Evolutionary conservation across 106 monocot genomes (phyloP).

Genomic region (Apostasia shenzhenica): DNA sequence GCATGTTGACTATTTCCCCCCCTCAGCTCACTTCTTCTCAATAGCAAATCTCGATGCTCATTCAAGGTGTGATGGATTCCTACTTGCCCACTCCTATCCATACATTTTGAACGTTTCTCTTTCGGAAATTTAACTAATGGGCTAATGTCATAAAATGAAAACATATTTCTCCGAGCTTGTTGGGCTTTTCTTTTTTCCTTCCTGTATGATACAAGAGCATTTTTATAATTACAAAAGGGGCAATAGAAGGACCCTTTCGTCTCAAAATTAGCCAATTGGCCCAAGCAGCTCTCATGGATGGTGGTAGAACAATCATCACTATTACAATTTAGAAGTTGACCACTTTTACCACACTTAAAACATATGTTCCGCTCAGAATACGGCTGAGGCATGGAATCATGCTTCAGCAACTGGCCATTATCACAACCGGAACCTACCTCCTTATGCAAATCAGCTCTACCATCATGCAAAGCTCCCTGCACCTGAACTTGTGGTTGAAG

Average conservation of each 20-base stretch:
- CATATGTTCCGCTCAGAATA: slow-evolving; percentile 28
- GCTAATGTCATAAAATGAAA: slow-evolving; percentile 23
- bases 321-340: slow-evolving; percentile 41
- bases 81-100: neutral
- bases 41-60: neutral
- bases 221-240: slow-evolving; percentile 46
- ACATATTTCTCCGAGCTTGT: slow-evolving; percentile 21
- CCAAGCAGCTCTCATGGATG: slow-evolving; percentile 52
- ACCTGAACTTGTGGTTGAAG: neutral
- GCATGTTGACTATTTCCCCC: neutral
- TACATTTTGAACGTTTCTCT: neutral
- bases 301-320: slow-evolving; percentile 29
- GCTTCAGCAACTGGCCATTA: slow-evolving; percentile 1
- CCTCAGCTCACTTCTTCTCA: neutral
- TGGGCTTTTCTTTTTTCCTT: slow-evolving; percentile 26
- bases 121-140: neutral
- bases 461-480: neutral
- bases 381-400: slow-evolving; percentile 8
- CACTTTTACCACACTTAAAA: slow-evolving; percentile 42
- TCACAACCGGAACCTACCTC: neutral
- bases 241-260: slow-evolving; percentile 40
- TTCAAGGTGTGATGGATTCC: neutral
- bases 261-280: slow-evolving; percentile 11
- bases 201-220: slow-evolving; percentile 27
- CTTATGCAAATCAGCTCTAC: slow-evolving; percentile 1